Evolutionary conservation across 108 stramenopile genomes (phyloP).

Genomic region (Thalassiosira profunda): DNA sequence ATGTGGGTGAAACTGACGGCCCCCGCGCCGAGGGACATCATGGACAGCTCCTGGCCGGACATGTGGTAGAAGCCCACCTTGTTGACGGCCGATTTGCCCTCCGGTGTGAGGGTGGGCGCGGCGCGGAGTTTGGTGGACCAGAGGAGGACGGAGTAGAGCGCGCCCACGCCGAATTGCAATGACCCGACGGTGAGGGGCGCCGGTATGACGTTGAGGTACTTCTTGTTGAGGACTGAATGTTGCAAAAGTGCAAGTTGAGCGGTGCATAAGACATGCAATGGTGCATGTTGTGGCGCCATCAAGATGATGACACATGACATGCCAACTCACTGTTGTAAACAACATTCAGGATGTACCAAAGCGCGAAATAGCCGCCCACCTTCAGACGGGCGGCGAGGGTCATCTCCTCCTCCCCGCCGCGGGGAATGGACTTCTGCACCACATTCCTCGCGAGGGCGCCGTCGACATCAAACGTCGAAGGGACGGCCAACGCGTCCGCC

Average conservation of each 20-base stretch:
- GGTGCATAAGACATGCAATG: too few relatives aligned
- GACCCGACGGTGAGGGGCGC: slow-evolving; percentile 92
- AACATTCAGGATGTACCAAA: slow-evolving; percentile 98
- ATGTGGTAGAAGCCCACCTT: slow-evolving; percentile 88
- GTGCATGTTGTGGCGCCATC: too few relatives aligned
- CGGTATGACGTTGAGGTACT: slow-evolving; percentile 89
- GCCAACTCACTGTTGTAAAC: slow-evolving; percentile 94
- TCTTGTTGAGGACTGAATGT: slow-evolving; percentile 90
- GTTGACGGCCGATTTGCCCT: slow-evolving; percentile 47
- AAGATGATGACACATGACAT: too few relatives aligned
- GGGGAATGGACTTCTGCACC: too few relatives aligned
- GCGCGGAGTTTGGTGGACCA: slow-evolving; percentile 81
- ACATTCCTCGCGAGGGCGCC: background rate
- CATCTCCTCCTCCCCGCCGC: slow-evolving; percentile 18
- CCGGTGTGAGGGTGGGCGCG: slow-evolving; percentile 58
- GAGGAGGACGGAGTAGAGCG: slow-evolving; percentile 72
- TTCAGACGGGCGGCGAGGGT: slow-evolving; percentile 38
- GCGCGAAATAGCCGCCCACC: slow-evolving; percentile 86
- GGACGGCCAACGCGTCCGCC: background rate
- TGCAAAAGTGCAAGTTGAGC: too few relatives aligned
- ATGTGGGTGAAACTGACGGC: slow-evolving; percentile 91
- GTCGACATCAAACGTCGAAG: background rate
- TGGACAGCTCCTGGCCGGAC: slow-evolving; percentile 82
- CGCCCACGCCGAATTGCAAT: slow-evolving; percentile 91
- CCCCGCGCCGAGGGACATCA: slow-evolving; percentile 84